Evolutionary conservation across 228 moss, liverwort and hornwort species (phyloP).

Genomic region (Sphagnum fallax): DNA sequence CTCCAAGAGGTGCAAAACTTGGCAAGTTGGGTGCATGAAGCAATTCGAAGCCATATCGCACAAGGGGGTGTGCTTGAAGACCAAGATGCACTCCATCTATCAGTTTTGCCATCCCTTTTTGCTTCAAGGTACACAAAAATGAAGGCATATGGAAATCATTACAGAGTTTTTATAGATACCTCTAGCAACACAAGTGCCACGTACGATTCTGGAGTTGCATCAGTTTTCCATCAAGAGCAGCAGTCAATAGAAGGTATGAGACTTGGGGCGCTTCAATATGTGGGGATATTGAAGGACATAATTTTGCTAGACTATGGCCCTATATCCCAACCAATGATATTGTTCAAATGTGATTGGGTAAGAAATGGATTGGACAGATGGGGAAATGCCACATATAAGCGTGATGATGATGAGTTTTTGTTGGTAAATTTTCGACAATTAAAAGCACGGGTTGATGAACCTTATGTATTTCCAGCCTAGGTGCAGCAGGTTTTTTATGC

Average conservation of each 20-base stretch:
- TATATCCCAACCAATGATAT: neutral
- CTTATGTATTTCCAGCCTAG: slow-evolving; percentile 2
- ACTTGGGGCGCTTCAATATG: neutral
- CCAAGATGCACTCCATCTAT: no score
- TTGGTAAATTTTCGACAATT: neutral
- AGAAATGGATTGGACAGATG: neutral
- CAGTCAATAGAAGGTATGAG: neutral
- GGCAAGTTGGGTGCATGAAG: no score
- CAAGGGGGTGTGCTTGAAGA: no score
- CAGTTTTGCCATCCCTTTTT: no score
- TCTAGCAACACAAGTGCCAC: neutral
- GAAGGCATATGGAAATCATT: neutral
- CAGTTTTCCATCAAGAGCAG: neutral
- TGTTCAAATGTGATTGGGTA: neutral
- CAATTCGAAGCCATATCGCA: no score
- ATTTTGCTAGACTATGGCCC: neutral
- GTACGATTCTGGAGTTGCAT: neutral
- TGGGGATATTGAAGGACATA: neutral
- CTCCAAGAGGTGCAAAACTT: no score
- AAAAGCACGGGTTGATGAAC: neutral
- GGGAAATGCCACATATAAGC: neutral
- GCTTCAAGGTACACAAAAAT: neutral
- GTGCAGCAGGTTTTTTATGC: slow-evolving; percentile 3
- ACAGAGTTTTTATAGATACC: neutral
- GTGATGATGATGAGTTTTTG: neutral